Percentiles rank a stretch among this genome's conserved stretches.
Conservation (phyloP, 345 rosid species). For the Rhodomyrtus tomentosa region DNA sequence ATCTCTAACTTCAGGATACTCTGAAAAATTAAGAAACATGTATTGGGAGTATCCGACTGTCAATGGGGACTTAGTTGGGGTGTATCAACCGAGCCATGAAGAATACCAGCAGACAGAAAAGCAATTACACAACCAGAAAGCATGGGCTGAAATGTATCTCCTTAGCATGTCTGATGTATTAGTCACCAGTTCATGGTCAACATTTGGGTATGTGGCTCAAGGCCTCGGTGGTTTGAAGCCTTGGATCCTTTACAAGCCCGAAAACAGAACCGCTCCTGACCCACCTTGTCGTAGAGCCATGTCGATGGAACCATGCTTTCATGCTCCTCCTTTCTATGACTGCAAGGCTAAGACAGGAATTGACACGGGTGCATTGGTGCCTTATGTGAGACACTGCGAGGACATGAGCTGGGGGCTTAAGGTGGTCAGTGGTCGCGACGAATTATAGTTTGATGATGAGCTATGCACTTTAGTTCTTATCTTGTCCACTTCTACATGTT, state of each 20-base stretch:
- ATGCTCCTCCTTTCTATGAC: conserved; percentile 63
- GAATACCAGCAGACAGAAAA: conserved; percentile 51
- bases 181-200: conserved; percentile 68
- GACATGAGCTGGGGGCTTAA: conserved; percentile 74
- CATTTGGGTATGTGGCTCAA: conserved; percentile 73
- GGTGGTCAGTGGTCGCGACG: conserved; percentile 32
- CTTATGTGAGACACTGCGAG: conserved; percentile 59
- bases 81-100: conserved; percentile 72
- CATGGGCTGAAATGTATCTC: conserved; percentile 69
- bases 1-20: conserved; percentile 45
- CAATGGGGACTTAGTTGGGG: conserved; percentile 38
- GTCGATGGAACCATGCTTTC: conserved; percentile 80
- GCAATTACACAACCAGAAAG: conserved; percentile 48
- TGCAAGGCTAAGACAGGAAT: conserved; percentile 51
- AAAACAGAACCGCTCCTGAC: conserved; percentile 26
- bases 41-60: conserved; percentile 56
- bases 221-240: conserved; percentile 62
- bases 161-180: conserved; percentile 42
- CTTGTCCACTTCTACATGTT: not conserved
- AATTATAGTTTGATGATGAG: conserved; percentile 5
- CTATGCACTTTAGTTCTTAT: not conserved
- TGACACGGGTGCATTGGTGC: conserved; percentile 42
- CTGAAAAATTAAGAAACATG: conserved; percentile 31
- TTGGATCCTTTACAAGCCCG: conserved; percentile 57
- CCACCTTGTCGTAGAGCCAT: conserved; percentile 51